phyloP scores from a whole-genome alignment of 495 filamentous ascomycete genomes.

The Melanomma pulvis-pyrius region DNA sequence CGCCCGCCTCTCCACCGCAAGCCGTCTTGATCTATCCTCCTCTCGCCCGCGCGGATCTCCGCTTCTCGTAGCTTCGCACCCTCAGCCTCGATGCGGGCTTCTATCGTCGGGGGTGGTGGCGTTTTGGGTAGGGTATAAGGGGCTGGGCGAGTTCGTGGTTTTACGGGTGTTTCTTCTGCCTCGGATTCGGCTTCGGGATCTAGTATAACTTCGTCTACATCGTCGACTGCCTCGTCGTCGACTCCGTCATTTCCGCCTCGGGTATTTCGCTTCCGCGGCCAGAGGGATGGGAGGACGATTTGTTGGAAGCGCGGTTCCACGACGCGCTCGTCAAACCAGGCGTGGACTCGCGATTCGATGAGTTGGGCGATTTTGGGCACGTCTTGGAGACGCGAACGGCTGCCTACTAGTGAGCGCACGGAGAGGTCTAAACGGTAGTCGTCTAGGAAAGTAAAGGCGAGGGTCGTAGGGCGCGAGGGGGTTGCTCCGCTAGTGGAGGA shows the following conservation, averaged over 20 bases:
- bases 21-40: slow-evolving; percentile 7
- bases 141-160: neutral
- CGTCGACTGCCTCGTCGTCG: slow-evolving; percentile 41
- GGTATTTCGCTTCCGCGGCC: slow-evolving; percentile 87
- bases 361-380: slow-evolving; percentile 97
- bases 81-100: slow-evolving; percentile 32
- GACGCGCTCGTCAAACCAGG: slow-evolving; percentile 95
- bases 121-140: neutral
- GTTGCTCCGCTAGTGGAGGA: slow-evolving; percentile 13
- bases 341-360: slow-evolving; percentile 85
- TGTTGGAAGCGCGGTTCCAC: slow-evolving; percentile 97
- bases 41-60: slow-evolving; percentile 31
- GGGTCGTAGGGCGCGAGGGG: slow-evolving; percentile 66
- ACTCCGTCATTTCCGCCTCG: slow-evolving; percentile 57
- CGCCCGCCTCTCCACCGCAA: slow-evolving; percentile 27
- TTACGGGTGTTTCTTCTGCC: neutral
- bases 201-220: neutral
- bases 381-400: slow-evolving; percentile 85
- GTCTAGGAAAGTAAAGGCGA: slow-evolving; percentile 92
- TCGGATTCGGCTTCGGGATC: neutral
- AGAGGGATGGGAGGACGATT: slow-evolving; percentile 87
- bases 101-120: slow-evolving; percentile 12
- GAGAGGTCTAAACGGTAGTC: slow-evolving; percentile 94
- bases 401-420: slow-evolving; percentile 89
- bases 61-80: slow-evolving; percentile 36